Base-by-base conservation (phyloP, 495 filamentous ascomycete genomes). In the Trypethelium eluteriae region DNA sequence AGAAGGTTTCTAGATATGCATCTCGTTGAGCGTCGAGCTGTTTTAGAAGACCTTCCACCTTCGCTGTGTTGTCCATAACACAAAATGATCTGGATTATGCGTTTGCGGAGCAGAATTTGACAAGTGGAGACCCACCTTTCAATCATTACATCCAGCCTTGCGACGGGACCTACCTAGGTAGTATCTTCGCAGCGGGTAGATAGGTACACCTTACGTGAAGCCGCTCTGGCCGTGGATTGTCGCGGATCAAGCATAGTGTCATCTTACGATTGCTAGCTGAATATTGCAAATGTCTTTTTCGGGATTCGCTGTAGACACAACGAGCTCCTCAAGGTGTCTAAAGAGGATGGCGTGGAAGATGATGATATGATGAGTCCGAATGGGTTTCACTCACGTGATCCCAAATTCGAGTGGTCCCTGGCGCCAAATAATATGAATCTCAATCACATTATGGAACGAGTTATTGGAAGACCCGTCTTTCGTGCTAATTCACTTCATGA, bases 21-120 rank as follows among this genome's bases (percentile, higher is more conserved):
- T 68, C 47, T 10, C 59, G 63, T 39, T 71, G 69, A 32, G 63
- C 69, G 18, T 71, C 69, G 3, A 71, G 63, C 18, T 66, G 34
- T 47, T 56, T 64, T 1, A 71, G 38, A 18, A 68, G 67, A 2
- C 39, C 18, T 38, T 67, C 65, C 38, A 62, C 47, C 32, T 59
- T 59, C 0, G 32, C 53, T 3, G 25, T 36, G 32, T 36, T 59
- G 14, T 59, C 53, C 53, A 59, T 59, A 5, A 9, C 14, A 32
- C 32, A 59, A 4, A 35, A 36, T 59, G 5, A 18, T 35, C 18
- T 4, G 36, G 10, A 1, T 14, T 9, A 59, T 2, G 32, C 3
- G 25, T 34, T 6, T 32, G 36, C 3, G 7, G 14, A 59, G n/a
- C 41, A 44, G 41, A 44, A 44, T 44, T 44, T 44, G 7, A 44